Percentiles rank a stretch among this genome's conserved stretches.
phyloP scores from a whole-genome alignment of 306 rosid species.

The Castanopsis chinensis region DNA sequence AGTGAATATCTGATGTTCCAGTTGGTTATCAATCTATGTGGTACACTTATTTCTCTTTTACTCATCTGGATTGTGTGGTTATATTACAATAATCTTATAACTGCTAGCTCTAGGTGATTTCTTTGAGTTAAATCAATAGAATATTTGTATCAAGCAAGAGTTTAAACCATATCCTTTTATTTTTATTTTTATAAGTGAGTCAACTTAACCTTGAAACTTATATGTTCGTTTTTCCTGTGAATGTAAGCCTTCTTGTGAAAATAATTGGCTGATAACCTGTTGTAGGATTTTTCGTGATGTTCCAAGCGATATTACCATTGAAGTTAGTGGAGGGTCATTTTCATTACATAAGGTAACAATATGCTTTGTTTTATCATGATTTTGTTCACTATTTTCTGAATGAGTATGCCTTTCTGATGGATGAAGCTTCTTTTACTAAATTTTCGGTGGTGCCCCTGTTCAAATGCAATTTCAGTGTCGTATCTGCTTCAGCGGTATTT shows the following conservation, averaged over 20 bases:
- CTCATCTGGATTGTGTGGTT: not conserved
- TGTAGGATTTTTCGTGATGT: slow-evolving; percentile 98
- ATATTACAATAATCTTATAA: not conserved
- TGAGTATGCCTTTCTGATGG: not conserved
- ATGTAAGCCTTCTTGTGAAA: slow-evolving; percentile 3
- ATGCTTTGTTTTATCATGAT: not conserved
- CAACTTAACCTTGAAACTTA: slow-evolving; percentile 1
- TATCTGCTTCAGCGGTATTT: not conserved
- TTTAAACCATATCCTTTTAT: not conserved
- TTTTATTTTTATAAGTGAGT: not conserved
- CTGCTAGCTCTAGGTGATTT: not conserved
- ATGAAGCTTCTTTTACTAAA: not conserved
- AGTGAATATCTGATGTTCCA: not conserved
- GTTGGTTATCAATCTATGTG: not conserved
- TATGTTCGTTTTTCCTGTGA: not conserved
- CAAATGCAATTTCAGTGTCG: not conserved
- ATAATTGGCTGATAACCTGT: slow-evolving; percentile 24
- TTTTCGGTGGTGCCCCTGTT: not conserved
- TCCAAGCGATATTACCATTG: slow-evolving; percentile 89
- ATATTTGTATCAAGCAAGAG: not conserved
- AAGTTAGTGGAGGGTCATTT: slow-evolving; percentile 74
- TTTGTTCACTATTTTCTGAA: slow-evolving; percentile 6
- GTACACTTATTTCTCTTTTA: not conserved
- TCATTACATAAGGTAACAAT: slow-evolving; percentile 77
- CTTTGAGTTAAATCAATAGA: not conserved